Evolutionary conservation across 352 stramenopile species (phyloP), one percentile per base, ranked within the genome.

Genomic region (Aphanomyces cochlioides): DNA sequence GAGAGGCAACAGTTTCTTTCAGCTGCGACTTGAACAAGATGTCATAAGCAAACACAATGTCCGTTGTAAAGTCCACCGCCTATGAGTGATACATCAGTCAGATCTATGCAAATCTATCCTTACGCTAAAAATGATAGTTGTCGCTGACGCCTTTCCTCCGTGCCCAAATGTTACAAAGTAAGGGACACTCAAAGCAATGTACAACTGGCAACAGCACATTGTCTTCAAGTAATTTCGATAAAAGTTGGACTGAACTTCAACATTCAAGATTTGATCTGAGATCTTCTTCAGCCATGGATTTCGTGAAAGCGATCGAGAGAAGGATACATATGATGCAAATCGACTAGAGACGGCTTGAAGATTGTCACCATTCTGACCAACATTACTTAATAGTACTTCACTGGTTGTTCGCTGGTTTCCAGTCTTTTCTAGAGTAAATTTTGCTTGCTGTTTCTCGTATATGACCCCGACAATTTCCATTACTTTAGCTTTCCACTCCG

Each of bases 111-210:
- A 53, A 15, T 15, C 13, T n/a, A 53, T 65, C 54, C 64, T n/a
- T 41, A 70, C 85, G 7, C 61, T 74, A 1, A 85, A 12, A 3
- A 78, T 5, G 53, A 90, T 79, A 2, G 89, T 69, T 0, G 59
- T 39, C 0, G 66, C 40, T n/a, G 13, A 39, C 19, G 43, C 63
- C 47, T 84, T 83, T 3, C 81, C 81, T 67, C 90, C 81, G 53
- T 84, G 90, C 60, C 87, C 73, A 60, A 93, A 88, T 34, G 84
- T 85, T 47, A 93, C 76, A 0, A 84, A 83, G 7, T 91, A 74
- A 15, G 83, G 84, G 4, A 92, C 66, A 13, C 77, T 90, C 28
- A 83, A 17, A 41, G 87, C 74, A 19, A 83, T 67, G 74, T 92
- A 92, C 21, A 84, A 40, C 58, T 61, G 28, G 41, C 47, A 60